Percentiles rank a stretch among this genome's conserved stretches.
phyloP scores from a whole-genome alignment of 23 red algal species.

The Cyanidiococcus yangmingshanensis region DNA sequence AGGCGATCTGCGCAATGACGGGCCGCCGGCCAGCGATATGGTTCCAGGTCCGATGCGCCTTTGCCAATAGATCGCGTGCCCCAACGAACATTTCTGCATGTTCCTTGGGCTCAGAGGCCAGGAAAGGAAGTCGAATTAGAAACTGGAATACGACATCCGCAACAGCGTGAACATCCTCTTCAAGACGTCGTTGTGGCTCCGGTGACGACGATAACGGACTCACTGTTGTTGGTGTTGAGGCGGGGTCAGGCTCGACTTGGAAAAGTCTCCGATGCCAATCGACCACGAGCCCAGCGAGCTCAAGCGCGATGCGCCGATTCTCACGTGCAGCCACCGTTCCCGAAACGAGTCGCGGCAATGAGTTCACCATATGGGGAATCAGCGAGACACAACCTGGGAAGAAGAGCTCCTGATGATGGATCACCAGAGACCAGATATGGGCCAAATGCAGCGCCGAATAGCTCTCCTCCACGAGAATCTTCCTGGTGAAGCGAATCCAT shows the following conservation, averaged over 20 bases:
- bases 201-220: background rate
- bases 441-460: slow-evolving; percentile 58
- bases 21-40: background rate
- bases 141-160: slow-evolving; percentile 2
- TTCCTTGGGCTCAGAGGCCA: background rate
- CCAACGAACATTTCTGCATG: background rate
- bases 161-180: background rate
- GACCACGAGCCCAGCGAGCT: slow-evolving; percentile 69
- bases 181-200: background rate
- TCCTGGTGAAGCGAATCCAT: slow-evolving; percentile 87
- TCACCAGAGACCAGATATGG: slow-evolving; percentile 85
- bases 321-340: slow-evolving; percentile 39
- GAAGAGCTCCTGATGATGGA: slow-evolving; percentile 54
- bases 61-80: background rate
- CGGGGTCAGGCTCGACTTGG: background rate
- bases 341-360: slow-evolving; percentile 41
- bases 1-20: background rate
- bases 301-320: slow-evolving; percentile 57
- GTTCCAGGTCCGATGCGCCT: background rate
- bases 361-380: slow-evolving; percentile 67
- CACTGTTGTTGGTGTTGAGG: background rate
- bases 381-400: slow-evolving; percentile 59
- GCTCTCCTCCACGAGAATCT: slow-evolving; percentile 84
- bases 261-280: slow-evolving; percentile 42
- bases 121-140: slow-evolving; percentile 9